Evolutionary conservation across 2,329 filamentous ascomycete genomes (phyloP).

Genomic region (Pseudogymnoascus sp.): DNA sequence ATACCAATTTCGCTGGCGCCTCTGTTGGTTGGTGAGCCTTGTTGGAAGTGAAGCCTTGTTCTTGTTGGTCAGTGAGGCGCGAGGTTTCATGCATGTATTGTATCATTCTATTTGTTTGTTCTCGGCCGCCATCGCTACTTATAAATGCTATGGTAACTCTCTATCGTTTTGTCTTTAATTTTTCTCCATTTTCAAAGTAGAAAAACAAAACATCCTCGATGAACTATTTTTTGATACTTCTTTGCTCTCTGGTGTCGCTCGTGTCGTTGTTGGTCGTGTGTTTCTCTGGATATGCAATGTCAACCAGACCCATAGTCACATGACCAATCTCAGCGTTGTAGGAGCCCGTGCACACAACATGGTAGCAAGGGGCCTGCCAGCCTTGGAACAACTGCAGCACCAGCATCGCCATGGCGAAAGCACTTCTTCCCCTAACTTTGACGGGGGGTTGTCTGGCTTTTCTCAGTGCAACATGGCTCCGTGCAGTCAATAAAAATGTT

Average conservation of each 20-base stretch:
- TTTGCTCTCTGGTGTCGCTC: background rate
- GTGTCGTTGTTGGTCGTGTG: background rate
- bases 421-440: background rate
- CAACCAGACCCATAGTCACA: background rate
- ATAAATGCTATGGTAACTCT: background rate
- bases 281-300: background rate
- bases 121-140: background rate
- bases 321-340: background rate
- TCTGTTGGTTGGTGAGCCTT: background rate
- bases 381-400: background rate
- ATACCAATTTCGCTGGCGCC: no score
- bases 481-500: background rate
- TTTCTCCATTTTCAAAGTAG: background rate
- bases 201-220: background rate
- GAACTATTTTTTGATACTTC: background rate
- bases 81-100: background rate
- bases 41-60: no score
- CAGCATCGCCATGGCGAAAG: constrained; percentile 1
- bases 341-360: background rate
- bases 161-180: background rate
- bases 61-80: background rate
- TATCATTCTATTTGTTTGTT: background rate
- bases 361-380: background rate
- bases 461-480: background rate
- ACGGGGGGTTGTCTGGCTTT: background rate